These are phyloP conservation scores for Trypanosoma melophagium DNA, from an alignment of 208 protist species.

Conservation along the genomic window DNA sequence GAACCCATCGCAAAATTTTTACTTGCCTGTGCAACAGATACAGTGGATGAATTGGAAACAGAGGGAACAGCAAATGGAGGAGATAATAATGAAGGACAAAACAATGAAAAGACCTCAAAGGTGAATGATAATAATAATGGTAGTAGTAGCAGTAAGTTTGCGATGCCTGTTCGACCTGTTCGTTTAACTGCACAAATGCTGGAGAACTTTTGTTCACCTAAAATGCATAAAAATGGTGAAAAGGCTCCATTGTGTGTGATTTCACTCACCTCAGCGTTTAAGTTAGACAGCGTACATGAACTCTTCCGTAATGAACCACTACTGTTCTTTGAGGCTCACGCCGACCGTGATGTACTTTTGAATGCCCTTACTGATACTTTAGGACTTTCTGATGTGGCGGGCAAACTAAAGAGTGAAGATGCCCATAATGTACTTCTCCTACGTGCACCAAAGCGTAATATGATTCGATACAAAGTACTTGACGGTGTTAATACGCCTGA, in stretches of 20 bases:
- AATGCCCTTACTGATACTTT: constrained; percentile 10
- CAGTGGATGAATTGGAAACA: not conserved
- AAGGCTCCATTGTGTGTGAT: constrained; percentile 47
- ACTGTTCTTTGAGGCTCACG: constrained; percentile 64
- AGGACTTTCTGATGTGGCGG: constrained; percentile 9
- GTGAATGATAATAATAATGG: constrained; percentile 15
- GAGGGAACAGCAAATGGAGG: not conserved
- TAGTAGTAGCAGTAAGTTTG: not conserved
- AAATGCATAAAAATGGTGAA: constrained; percentile 26
- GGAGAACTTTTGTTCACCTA: constrained; percentile 46
- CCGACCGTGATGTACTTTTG: constrained; percentile 16
- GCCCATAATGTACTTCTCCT: constrained; percentile 17
- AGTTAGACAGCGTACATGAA: constrained; percentile 34
- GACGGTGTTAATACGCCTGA: constrained; percentile 14
- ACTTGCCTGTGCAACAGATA: constrained; percentile 22
- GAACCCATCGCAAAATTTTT: constrained; percentile 74
- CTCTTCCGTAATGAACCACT: constrained; percentile 58
- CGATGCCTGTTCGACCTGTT: constrained; percentile 19
- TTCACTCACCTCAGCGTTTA: constrained; percentile 30
- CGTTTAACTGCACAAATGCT: constrained; percentile 28
- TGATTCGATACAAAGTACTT: constrained; percentile 24
- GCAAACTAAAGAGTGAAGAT: not conserved
- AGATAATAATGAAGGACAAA: too few species aligned
- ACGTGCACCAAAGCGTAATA: constrained; percentile 22
- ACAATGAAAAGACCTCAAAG: not conserved